Evolutionary conservation across 768 basidiomycete species (phyloP).

Genomic region (Lactifluus hygrophoroides): DNA sequence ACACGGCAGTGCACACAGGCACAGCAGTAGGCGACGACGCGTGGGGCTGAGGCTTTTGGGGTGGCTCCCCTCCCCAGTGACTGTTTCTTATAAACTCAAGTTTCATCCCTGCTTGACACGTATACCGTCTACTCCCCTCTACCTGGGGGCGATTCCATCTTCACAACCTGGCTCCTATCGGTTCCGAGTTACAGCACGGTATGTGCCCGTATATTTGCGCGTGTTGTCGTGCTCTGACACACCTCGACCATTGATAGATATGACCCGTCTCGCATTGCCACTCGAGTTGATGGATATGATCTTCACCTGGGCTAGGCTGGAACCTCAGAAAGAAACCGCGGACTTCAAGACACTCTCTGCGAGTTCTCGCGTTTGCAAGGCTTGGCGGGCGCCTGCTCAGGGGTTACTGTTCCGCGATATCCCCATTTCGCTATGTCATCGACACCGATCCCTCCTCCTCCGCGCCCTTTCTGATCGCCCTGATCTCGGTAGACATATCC

Average conservation of each 20-base stretch:
- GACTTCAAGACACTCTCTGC: slow-evolving; percentile 8
- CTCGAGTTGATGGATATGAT: slow-evolving; percentile 14
- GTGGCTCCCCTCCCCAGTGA: neutral
- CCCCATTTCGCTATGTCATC: slow-evolving; percentile 12
- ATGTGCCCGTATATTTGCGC: neutral
- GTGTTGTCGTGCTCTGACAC: neutral
- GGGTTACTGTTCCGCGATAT: slow-evolving; percentile 8
- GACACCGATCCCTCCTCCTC: neutral
- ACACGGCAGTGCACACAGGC: neutral
- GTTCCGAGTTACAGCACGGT: neutral
- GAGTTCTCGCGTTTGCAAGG: slow-evolving; percentile 13
- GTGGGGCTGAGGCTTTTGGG: neutral
- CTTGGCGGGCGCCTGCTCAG: slow-evolving; percentile 8
- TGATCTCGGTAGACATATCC: slow-evolving; percentile 9
- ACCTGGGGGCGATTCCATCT: neutral
- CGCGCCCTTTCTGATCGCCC: slow-evolving; percentile 3
- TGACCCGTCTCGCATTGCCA: neutral
- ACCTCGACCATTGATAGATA: neutral
- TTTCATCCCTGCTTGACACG: neutral
- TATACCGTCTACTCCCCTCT: neutral
- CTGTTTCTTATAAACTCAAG: neutral
- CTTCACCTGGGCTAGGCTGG: slow-evolving; percentile 9
- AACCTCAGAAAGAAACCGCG: neutral
- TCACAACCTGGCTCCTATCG: neutral
- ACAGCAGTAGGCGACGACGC: neutral